Evolutionary conservation across 768 basidiomycete species (phyloP), one percentile per base, ranked within the genome.

Genomic region (Mycena olivaceomarginata): DNA sequence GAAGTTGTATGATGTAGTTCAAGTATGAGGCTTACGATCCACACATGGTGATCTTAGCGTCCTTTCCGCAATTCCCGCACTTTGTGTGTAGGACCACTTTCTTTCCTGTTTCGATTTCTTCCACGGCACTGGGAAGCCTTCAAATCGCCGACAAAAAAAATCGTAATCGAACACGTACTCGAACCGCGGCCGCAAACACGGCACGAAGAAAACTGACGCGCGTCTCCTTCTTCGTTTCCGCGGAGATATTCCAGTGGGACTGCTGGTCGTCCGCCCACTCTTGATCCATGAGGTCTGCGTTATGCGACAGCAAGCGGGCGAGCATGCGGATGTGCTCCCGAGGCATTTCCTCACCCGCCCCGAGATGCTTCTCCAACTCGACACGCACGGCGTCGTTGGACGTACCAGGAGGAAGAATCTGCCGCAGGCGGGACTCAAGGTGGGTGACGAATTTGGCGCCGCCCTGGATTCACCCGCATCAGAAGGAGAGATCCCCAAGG

Each of bases 191-290:
- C 81, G 68, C 66, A 79, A 64, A 53, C 81, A 81, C 5, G 81
- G 81, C 18, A 77, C 77, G n/a, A 82, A 80, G 57, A 81, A 81
- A 43, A 31, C 79, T 78, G 20, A 81, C 70, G 16, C 67, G 75
- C 11, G 80, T 81, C 67, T 81, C 80, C 43, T 80, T 66, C 59
- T 73, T 74, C 2, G 69, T 69, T 7, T 80, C 77, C 13, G 45
- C 72, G 41, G 70, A 48, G 51, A 81, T 64, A 46, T 78, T 81
- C 79, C 80, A 81, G 57, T 81, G 80, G 41, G 80, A 81, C 53
- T 81, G 80, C 70, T 76, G 69, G 5, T 81, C 79, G 11, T 70
- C 60, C 2, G 43, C 76, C 56, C 64, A 81, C 3, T 68, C 73
- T 18, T 72, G 66, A 41, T 81, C 79, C 20, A 81, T 46, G 37